These are phyloP conservation scores for Phytophthora ohioensis DNA, from an alignment of 352 stramenopile species.

Conservation along the genomic window DNA sequence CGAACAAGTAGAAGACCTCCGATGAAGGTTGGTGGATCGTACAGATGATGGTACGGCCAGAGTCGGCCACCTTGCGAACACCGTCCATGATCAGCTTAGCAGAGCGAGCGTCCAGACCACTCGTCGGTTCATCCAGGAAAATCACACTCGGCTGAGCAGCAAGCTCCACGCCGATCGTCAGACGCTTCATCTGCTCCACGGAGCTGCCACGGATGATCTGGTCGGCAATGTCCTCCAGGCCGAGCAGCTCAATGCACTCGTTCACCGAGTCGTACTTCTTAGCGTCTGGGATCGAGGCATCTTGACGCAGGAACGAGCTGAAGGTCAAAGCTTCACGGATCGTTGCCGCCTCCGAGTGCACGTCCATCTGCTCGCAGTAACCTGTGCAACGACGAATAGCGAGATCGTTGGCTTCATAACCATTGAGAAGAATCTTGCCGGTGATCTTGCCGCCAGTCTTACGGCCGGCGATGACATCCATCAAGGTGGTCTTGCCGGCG, in stretches of 20 bases:
- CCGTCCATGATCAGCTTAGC: conserved; percentile 30
- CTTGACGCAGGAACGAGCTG: conserved; percentile 20
- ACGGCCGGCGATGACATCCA: conserved; percentile 34
- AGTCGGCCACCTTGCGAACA: conserved; percentile 26
- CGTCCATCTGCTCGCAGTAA: conserved; percentile 46
- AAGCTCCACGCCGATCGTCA: conserved; percentile 28
- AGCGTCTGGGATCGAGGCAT: background rate
- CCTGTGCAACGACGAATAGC: conserved; percentile 21
- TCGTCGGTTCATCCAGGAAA: conserved; percentile 29
- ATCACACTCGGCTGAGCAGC: conserved; percentile 29
- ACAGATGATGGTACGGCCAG: conserved; percentile 62
- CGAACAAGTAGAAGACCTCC: conserved; percentile 85
- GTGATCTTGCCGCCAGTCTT: conserved; percentile 26
- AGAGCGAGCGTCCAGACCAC: conserved; percentile 23
- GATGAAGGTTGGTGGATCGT: conserved; percentile 90
- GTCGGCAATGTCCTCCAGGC: background rate
- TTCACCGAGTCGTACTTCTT: conserved; percentile 24
- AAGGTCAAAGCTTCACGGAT: conserved; percentile 27
- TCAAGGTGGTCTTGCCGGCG: conserved; percentile 32
- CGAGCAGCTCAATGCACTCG: conserved; percentile 7
- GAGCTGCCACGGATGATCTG: conserved; percentile 26
- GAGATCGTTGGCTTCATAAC: conserved; percentile 22
- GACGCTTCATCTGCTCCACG: conserved; percentile 24
- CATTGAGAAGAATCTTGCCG: conserved; percentile 21
- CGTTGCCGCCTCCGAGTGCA: conserved; percentile 31